Base-by-base conservation (phyloP, 768 basidiomycete species). In the Boletus reticulatus region DNA sequence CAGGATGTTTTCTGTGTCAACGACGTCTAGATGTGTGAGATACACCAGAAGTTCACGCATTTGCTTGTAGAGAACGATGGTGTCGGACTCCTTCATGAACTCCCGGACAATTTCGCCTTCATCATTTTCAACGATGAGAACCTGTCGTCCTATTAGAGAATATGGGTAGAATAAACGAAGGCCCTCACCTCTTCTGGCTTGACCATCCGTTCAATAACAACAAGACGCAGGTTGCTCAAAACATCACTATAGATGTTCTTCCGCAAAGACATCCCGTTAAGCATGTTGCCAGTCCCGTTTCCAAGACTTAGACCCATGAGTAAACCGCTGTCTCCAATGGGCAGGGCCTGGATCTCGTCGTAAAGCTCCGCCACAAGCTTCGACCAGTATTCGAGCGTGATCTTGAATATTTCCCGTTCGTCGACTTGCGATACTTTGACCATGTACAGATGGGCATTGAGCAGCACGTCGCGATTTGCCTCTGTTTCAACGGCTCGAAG, bases 51-150 rank as follows among this genome's bases (percentile, higher is more conserved):
- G 83, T 72, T 98, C 94, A 63, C 96, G 88, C 95, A 99, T 98
- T 36, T 89, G 89, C 80, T 98, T 99, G 82, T 98, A 99, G 31
- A 99, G 80, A 22, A 98, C 95, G 64, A 98, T 98, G 43, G 97
- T 99, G 70, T 99, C 97, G 66, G 78, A 87, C 76, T 99, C 97
- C 77, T 98, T 92, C 93, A 98, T 92, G 74, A 98, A 98, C 72
- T 99, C 97, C 58, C 97, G 86, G 12, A 99, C 97, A 58, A 98
- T 97, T 78, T 99, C 97, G 56, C 97, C 97, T 72, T 99, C 97
- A 59, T 99, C 97, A 66, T 99, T 98, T 75, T 98, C 97, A 24
- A 98, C 97, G 61, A 98, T 95, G 46, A 99, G 79, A 8, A 98
- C 95, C 94, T 98, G 51, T 17, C 13, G 56, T 20, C 55, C 20